phyloP scores from a whole-genome alignment of 1,284 basidiomycete species.

The Filobasidium uniguttulatum region DNA sequence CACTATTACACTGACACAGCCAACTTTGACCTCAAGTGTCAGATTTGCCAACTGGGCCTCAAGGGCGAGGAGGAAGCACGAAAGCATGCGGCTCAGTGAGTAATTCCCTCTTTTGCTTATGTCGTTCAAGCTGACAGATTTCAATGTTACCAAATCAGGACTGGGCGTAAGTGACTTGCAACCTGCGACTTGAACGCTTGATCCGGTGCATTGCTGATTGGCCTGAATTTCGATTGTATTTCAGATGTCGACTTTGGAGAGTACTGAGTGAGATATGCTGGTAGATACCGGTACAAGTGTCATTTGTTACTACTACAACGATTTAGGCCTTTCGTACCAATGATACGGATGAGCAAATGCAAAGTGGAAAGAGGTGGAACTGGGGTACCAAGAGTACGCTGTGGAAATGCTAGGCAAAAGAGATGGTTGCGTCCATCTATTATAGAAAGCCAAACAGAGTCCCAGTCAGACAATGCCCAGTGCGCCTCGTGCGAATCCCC shows the following conservation, averaged over 20 bases:
- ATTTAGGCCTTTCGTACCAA: no score
- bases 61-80: constrained; percentile 86
- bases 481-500: no score
- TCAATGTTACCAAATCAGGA: constrained; percentile 20
- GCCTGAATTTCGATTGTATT: background rate
- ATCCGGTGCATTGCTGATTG: no score
- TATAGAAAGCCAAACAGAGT: no score
- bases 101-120: constrained; percentile 3
- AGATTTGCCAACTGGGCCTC: constrained; percentile 49
- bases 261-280: constrained; percentile 45
- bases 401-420: no score
- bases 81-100: constrained; percentile 56
- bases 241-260: constrained; percentile 59
- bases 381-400: no score
- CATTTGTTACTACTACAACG: no score
- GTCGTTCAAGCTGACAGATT: background rate
- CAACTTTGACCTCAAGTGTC: constrained; percentile 74
- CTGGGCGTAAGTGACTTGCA: constrained; percentile 8
- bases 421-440: no score
- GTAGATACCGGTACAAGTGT: no score
- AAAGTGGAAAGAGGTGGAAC: no score
- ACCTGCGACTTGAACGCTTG: background rate
- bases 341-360: no score
- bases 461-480: no score
- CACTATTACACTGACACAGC: constrained; percentile 79